phyloP scores from a whole-genome alignment of 164 flowering plant genomes.

The Berberis thunbergii region DNA sequence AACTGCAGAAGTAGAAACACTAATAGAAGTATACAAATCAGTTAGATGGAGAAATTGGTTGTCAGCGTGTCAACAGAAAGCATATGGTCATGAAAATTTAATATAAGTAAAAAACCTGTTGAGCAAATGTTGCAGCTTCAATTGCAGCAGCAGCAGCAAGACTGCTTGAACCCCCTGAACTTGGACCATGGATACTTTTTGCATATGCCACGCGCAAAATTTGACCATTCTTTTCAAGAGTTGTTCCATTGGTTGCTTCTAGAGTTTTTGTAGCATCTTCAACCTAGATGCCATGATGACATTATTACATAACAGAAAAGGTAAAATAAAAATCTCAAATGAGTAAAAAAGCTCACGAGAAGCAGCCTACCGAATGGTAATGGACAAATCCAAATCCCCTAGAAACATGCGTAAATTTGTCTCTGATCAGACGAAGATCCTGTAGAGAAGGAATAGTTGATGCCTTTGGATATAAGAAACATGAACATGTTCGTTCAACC shows the following conservation, averaged over 20 bases:
- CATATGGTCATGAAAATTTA: not conserved
- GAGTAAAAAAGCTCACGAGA: not conserved
- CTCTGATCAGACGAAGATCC: conserved; percentile 98
- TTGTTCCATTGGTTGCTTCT: conserved; percentile 93
- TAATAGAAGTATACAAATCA: too few relatives aligned
- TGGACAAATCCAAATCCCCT: conserved; percentile 99
- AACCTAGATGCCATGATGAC: conserved; percentile 37
- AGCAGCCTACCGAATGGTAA: conserved; percentile 65
- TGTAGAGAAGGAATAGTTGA: conserved; percentile 24
- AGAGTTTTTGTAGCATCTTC: conserved; percentile 94
- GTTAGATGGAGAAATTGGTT: too few relatives aligned
- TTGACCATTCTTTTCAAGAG: conserved; percentile 95
- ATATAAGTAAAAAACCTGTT: conserved; percentile 52
- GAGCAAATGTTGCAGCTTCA: conserved; percentile 98
- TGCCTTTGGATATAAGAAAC: not conserved
- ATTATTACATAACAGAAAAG: not conserved
- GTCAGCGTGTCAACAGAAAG: not conserved
- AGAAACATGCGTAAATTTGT: conserved; percentile 96
- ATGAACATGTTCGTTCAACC: not conserved
- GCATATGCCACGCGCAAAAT: conserved; percentile 93
- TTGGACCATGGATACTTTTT: conserved; percentile 88
- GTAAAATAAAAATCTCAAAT: not conserved
- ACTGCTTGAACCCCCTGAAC: conserved; percentile 76
- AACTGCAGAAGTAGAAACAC: too few relatives aligned
- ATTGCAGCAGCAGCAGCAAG: conserved; percentile 99